Conservation (phyloP, 805 yeast species). For the Saccharomycopsis amapae region DNA sequence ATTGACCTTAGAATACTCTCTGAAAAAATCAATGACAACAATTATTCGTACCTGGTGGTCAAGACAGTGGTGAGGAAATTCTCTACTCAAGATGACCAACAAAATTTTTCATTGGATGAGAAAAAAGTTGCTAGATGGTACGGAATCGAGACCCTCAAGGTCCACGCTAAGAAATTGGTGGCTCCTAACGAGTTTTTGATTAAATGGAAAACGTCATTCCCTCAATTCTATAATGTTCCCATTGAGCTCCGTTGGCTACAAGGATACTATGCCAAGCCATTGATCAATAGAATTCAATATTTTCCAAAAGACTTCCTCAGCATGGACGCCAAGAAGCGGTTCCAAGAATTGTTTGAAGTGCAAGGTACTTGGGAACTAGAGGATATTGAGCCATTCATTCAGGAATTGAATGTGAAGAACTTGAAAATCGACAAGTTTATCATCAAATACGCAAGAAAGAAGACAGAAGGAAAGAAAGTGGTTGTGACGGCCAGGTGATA, state of each 20-base stretch:
- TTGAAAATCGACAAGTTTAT: conserved; percentile 51
- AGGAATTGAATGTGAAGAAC: conserved; percentile 43
- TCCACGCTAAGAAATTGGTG: conserved; percentile 29
- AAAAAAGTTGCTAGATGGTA: conserved; percentile 49
- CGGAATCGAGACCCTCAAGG: conserved; percentile 47
- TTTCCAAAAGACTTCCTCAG: conserved; percentile 46
- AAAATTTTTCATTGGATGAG: conserved; percentile 35
- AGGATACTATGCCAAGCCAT: conserved; percentile 50
- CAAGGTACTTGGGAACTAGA: conserved; percentile 55
- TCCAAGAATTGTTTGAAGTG: conserved; percentile 43
- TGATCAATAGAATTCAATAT: conserved; percentile 40
- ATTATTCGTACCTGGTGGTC: conserved; percentile 1
- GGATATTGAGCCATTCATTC: conserved; percentile 58
- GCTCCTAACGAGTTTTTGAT: conserved; percentile 50
- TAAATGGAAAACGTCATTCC: conserved; percentile 56
- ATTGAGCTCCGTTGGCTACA: conserved; percentile 45
- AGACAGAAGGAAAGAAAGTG: conserved; percentile 37
- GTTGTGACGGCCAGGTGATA: conserved; percentile 29
- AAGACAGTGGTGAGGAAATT: conserved; percentile 22
- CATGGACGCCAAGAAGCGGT: conserved; percentile 39
- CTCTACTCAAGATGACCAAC: conserved; percentile 32
- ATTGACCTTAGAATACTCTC: background rate
- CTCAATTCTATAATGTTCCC: conserved; percentile 54
- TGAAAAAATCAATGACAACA: background rate
- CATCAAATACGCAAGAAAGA: conserved; percentile 55